Conservation (phyloP, 768 basidiomycete species). For the Sutorius australiensis region DNA sequence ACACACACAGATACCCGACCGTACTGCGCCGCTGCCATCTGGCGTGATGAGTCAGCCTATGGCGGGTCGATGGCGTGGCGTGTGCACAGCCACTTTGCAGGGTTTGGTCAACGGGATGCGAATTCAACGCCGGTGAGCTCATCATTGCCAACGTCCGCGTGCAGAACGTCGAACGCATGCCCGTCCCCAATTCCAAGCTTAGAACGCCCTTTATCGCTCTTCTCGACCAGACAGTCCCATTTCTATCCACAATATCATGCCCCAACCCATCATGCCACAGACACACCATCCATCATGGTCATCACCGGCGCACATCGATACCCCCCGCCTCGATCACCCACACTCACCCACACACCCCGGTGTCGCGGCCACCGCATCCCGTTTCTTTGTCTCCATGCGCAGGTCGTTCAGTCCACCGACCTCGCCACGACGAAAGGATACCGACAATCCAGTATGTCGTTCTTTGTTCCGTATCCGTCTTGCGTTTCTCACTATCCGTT, state of each 20-base stretch:
- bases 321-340: background rate
- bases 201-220: background rate
- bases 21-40: background rate
- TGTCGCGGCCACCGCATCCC: conserved; percentile 24
- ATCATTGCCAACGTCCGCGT: background rate
- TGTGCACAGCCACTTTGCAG: conserved; percentile 9
- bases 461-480: background rate
- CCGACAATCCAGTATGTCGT: conserved; percentile 17
- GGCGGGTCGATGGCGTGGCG: background rate
- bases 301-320: conserved; percentile 9
- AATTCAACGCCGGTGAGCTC: background rate
- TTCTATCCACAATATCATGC: background rate
- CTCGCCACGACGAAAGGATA: conserved; percentile 20
- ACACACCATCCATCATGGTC: conserved; percentile 20
- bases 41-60: background rate
- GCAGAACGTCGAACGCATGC: conserved; percentile 10
- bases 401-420: conserved; percentile 24
- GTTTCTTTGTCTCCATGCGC: conserved; percentile 30
- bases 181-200: background rate
- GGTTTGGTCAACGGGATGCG: background rate
- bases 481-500: conserved; percentile 7
- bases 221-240: too few relatives aligned
- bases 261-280: conserved; percentile 2
- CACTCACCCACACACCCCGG: conserved; percentile 4
- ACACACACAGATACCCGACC: background rate